A percentile compares a stretch with the other conserved stretches of the same genome.
phyloP scores from a whole-genome alignment of 148 eudicot species.

The Chenopodium berlandieri region DNA sequence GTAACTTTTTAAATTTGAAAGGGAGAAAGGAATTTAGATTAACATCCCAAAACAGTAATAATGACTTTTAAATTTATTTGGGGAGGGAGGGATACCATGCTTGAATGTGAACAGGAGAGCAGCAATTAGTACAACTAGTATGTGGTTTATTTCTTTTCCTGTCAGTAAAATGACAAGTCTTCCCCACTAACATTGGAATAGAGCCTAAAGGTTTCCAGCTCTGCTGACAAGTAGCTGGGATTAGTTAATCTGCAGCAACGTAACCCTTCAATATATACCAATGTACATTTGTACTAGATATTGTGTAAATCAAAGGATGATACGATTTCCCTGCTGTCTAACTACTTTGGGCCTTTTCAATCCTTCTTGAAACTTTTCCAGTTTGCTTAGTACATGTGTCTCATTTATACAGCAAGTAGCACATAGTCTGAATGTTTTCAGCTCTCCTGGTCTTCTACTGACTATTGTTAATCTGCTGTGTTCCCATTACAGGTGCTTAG shows the following conservation, averaged over 20 bases:
- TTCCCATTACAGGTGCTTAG: constrained; percentile 55
- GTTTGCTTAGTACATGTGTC: background rate
- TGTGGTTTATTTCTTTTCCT: no score
- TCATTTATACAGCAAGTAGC: background rate
- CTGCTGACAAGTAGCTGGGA: no score
- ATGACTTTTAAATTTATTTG: background rate
- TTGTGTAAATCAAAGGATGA: background rate
- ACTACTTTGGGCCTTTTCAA: background rate
- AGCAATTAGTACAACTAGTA: no score
- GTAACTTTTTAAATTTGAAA: background rate
- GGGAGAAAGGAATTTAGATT: background rate
- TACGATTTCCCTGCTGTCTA: background rate
- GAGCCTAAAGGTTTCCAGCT: no score
- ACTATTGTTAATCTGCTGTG: background rate
- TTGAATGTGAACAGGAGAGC: no score
- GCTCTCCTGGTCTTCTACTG: no score
- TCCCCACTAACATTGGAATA: no score
- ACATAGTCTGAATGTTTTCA: background rate
- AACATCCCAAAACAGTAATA: background rate
- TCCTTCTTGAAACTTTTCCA: background rate
- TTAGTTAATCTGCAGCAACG: background rate
- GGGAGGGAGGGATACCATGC: background rate
- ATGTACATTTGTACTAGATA: background rate
- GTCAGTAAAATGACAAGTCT: no score
- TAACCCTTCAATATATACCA: background rate